Conservation (phyloP, 2,329 filamentous ascomycete genomes). For the Colletotrichum godetiae region DNA sequence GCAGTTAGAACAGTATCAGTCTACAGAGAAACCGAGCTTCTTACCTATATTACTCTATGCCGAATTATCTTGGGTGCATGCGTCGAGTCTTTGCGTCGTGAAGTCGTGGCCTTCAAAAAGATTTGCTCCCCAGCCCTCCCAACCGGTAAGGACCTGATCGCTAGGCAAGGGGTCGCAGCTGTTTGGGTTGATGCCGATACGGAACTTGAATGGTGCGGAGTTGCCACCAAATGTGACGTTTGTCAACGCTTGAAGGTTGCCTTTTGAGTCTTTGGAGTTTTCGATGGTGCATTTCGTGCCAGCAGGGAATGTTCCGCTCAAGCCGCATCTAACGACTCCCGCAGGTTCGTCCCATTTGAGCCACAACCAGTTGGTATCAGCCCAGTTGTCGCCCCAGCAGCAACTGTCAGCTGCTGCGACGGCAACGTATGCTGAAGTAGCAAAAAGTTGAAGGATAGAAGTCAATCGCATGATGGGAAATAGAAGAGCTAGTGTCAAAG, state of each 20-base stretch:
- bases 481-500: neutral
- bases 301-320: neutral
- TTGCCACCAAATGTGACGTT: constrained; percentile 13
- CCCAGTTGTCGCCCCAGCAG: constrained; percentile 4
- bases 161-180: constrained; percentile 1
- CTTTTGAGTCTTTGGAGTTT: constrained; percentile 1
- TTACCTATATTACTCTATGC: neutral
- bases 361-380: neutral
- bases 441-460: neutral
- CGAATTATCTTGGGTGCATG: neutral
- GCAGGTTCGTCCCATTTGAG: constrained; percentile 13
- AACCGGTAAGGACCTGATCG: constrained; percentile 10
- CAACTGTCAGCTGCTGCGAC: neutral
- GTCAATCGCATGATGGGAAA: neutral
- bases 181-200: constrained; percentile 11
- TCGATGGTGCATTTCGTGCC: constrained; percentile 4
- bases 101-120: neutral
- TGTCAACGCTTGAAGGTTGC: constrained; percentile 13
- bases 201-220: constrained; percentile 5
- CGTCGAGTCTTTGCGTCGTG: neutral
- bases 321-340: constrained; percentile 3
- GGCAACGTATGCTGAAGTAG: neutral
- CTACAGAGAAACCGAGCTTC: neutral
- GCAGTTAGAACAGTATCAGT: neutral
- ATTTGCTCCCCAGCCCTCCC: constrained; percentile 22